Evolutionary conservation across 139 green algal genomes (phyloP).

Genomic region (Mychonastes homosphaera): DNA sequence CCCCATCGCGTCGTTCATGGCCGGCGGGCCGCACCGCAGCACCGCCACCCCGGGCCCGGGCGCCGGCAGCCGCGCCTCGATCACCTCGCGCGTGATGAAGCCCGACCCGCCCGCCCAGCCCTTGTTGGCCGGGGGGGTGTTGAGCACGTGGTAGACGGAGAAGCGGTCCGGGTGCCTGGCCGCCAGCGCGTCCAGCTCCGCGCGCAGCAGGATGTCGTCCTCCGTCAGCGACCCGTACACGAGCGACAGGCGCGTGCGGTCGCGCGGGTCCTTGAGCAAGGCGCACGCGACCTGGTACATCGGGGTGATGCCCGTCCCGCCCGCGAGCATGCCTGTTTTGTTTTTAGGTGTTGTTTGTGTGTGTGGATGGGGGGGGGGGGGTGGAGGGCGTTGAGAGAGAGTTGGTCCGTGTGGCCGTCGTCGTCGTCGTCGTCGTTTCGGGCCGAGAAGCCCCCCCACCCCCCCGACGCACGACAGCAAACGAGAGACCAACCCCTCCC

Average conservation of each 20-base stretch:
- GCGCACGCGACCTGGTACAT: slow-evolving; percentile 79
- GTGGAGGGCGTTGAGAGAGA: slow-evolving; percentile 8
- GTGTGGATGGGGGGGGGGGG: not conserved
- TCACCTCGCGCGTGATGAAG: slow-evolving; percentile 70
- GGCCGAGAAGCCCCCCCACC: not conserved
- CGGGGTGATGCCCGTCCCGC: slow-evolving; percentile 89
- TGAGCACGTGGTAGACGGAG: slow-evolving; percentile 36
- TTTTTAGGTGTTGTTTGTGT: slow-evolving; percentile 1
- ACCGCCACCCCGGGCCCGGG: slow-evolving; percentile 40
- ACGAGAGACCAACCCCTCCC: not conserved
- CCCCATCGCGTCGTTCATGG: slow-evolving; percentile 86
- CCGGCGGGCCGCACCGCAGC: slow-evolving; percentile 70
- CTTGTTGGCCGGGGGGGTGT: slow-evolving; percentile 30
- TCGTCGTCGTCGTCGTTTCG: not conserved
- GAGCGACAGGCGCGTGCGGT: slow-evolving; percentile 62
- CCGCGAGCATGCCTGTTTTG: slow-evolving; percentile 79
- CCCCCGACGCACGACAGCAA: not conserved
- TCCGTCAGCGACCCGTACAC: slow-evolving; percentile 79
- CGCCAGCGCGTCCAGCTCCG: slow-evolving; percentile 52
- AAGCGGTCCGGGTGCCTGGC: slow-evolving; percentile 36
- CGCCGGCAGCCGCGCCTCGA: slow-evolving; percentile 48
- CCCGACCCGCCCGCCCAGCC: slow-evolving; percentile 59
- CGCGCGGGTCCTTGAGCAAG: slow-evolving; percentile 60
- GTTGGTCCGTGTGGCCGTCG: not conserved
- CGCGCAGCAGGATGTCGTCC: slow-evolving; percentile 82